Conservation (phyloP, 768 basidiomycete species). For the Piloderma croceum region DNA sequence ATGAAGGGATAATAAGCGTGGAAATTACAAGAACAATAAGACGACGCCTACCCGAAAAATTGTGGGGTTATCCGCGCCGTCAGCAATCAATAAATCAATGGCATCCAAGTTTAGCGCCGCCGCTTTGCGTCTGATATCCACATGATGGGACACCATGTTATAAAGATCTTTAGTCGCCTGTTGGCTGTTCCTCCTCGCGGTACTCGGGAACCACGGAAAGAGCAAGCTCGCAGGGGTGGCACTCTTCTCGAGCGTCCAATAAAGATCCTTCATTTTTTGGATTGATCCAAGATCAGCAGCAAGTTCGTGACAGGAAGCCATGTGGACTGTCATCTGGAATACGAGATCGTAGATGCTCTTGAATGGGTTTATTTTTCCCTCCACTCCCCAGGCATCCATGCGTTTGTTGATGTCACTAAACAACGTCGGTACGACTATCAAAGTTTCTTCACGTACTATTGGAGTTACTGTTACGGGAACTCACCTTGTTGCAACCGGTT, state of each 20-base stretch:
- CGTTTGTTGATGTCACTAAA: too few species aligned
- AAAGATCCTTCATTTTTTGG: conserved; percentile 54
- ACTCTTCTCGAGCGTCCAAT: conserved; percentile 62
- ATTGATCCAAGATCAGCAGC: conserved; percentile 61
- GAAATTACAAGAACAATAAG: conserved; percentile 2
- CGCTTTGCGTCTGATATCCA: conserved; percentile 52
- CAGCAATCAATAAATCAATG: conserved; percentile 69
- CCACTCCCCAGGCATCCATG: conserved; percentile 63
- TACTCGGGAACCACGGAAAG: conserved; percentile 71
- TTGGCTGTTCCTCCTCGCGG: conserved; percentile 65
- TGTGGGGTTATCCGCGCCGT: conserved; percentile 59
- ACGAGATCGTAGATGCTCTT: conserved; percentile 65
- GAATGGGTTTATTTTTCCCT: conserved; percentile 70
- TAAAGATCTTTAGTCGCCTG: conserved; percentile 74
- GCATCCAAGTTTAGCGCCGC: conserved; percentile 58
- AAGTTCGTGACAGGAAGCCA: conserved; percentile 62
- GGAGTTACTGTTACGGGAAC: too few species aligned
- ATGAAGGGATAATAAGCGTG: neutral
- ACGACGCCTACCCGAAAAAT: conserved; percentile 57
- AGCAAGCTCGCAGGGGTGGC: conserved; percentile 72
- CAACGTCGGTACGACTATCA: too few species aligned
- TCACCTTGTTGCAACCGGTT: conserved; percentile 19
- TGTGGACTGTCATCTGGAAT: conserved; percentile 70
- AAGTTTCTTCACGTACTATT: too few species aligned
- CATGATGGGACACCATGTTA: conserved; percentile 54